Conservation (phyloP, 495 filamentous ascomycete genomes). For the Annulohypoxylon stygium region DNA sequence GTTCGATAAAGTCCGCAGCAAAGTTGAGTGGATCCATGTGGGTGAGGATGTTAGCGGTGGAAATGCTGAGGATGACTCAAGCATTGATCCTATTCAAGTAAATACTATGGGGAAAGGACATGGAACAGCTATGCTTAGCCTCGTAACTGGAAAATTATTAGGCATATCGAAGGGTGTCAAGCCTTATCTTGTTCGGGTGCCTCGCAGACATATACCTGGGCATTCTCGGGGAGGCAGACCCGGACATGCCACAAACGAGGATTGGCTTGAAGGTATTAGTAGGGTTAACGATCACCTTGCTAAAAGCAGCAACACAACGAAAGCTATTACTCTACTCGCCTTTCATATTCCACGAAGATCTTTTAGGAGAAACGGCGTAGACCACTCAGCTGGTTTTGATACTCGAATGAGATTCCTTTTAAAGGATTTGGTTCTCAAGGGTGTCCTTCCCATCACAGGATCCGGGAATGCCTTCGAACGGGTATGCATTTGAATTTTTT, state of each 20-base stretch:
- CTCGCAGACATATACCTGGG: not conserved
- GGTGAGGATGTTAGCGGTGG: not conserved
- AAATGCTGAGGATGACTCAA: not conserved
- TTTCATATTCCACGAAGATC: not conserved
- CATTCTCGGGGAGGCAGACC: not conserved
- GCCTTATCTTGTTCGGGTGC: conserved; percentile 1
- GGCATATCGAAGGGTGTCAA: conserved; percentile 8
- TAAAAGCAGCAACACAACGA: not conserved
- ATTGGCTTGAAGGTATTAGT: conserved; percentile 10
- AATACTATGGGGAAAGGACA: not conserved
- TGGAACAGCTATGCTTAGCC: conserved; percentile 9
- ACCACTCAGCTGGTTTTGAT: not conserved
- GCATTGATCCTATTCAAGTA: not conserved
- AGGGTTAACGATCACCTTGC: conserved; percentile 2
- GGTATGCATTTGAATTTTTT: not conserved
- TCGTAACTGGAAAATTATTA: not conserved
- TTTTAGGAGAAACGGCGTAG: not conserved
- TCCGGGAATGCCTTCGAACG: not conserved
- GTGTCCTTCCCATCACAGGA: not conserved
- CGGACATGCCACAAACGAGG: not conserved
- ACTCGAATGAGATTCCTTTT: not conserved
- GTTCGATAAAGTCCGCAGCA: not conserved
- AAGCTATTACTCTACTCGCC: not conserved
- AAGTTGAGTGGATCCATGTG: conserved; percentile 7
- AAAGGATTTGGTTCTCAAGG: not conserved